Conservation (phyloP, 371 early-diverging fungal species). For the Actinomucor elegans region DNA sequence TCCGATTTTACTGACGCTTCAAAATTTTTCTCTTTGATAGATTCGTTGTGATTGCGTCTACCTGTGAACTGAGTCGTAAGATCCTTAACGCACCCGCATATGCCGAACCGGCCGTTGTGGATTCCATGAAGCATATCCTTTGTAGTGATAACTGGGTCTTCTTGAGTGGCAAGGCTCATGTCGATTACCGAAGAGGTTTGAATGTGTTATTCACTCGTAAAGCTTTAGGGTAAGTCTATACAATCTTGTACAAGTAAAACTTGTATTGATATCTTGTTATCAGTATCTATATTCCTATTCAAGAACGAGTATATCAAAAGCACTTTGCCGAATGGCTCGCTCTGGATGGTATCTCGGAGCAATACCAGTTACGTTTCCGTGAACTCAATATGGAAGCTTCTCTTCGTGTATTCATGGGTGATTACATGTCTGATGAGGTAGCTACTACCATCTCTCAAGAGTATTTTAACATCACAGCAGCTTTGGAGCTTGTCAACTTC, state of each 20-base stretch:
- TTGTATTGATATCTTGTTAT: too few relatives aligned
- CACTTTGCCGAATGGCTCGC: constrained; percentile 48
- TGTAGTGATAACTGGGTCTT: constrained; percentile 56
- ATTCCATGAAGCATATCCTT: constrained; percentile 51
- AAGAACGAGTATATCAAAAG: constrained; percentile 45
- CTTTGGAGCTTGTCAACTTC: constrained; percentile 37
- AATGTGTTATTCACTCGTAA: constrained; percentile 52
- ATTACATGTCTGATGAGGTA: constrained; percentile 45
- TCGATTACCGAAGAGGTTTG: constrained; percentile 50
- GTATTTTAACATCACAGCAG: constrained; percentile 43
- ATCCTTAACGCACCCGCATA: constrained; percentile 49
- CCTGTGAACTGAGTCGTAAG: constrained; percentile 52
- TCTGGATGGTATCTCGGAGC: constrained; percentile 34
- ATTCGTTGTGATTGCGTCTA: constrained; percentile 55
- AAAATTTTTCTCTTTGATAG: constrained; percentile 18
- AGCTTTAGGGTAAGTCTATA: constrained; percentile 51
- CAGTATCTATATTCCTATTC: constrained; percentile 52
- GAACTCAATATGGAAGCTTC: constrained; percentile 55
- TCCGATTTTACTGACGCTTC: not conserved
- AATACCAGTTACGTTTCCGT: constrained; percentile 51
- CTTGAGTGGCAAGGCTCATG: constrained; percentile 49
- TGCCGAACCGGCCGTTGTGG: constrained; percentile 48
- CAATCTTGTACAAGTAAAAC: too few relatives aligned
- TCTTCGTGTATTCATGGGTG: constrained; percentile 53
- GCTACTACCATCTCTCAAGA: constrained; percentile 45